These are phyloP conservation scores for Hypoxylon sp. DNA, from an alignment of 2,329 filamentous ascomycete genomes.

Conservation along the genomic window DNA sequence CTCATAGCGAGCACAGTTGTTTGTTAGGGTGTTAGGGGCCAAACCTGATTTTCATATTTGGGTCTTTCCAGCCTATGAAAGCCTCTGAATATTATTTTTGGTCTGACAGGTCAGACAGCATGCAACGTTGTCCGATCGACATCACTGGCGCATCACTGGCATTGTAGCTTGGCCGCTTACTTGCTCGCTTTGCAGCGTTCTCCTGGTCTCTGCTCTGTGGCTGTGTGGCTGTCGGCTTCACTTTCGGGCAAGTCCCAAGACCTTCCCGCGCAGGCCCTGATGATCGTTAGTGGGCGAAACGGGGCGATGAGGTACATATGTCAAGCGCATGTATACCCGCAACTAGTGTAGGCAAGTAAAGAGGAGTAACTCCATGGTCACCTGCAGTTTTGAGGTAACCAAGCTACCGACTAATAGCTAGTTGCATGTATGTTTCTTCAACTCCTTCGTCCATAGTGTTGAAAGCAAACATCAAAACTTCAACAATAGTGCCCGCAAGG, in stretches of 20 bases:
- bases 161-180: conserved; percentile 23
- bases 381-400: conserved; percentile 19
- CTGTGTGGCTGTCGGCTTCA: conserved; percentile 39
- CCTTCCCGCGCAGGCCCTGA: conserved; percentile 30
- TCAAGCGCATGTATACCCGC: conserved; percentile 11
- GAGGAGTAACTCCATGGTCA: background rate
- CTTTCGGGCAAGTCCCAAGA: conserved; percentile 27
- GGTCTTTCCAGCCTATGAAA: conserved; percentile 31
- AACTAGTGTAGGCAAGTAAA: conserved; percentile 1
- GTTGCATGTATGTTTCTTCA: background rate
- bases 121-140: conserved; percentile 46
- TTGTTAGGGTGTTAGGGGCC: conserved; percentile 2
- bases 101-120: conserved; percentile 34
- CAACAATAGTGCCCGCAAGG: background rate
- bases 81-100: conserved; percentile 17
- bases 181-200: conserved; percentile 1
- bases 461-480: conserved; percentile 7
- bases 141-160: conserved; percentile 25
- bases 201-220: conserved; percentile 24
- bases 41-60: conserved; percentile 19
- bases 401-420: conserved; percentile 2
- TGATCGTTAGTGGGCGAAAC: conserved; percentile 29
- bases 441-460: background rate
- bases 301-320: conserved; percentile 19
- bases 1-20: conserved; percentile 12